Base-by-base conservation (phyloP, 495 filamentous ascomycete species). In the Pyrenula aspistea region DNA sequence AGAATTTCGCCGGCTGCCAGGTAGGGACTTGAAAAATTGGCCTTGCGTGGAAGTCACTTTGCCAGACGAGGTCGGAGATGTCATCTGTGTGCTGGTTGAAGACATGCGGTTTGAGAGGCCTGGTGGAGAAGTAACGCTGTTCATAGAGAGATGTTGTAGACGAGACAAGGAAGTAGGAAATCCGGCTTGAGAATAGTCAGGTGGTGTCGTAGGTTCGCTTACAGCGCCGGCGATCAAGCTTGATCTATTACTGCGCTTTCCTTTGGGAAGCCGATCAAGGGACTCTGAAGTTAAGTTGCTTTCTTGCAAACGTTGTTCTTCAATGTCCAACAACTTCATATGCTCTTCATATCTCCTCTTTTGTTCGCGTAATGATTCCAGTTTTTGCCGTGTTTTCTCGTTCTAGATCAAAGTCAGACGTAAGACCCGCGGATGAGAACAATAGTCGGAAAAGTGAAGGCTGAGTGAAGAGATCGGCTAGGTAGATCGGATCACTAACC, bases 161-260 rank as follows among this genome's bases (percentile, higher is more conserved):
- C 88, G 82, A 42, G 87, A 83, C 57, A 88, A 84, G 50, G 84
- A 77, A 61, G 82, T 79, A 53, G 89, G 80, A 62, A 93, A 84
- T 25, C 82, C 80, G 54, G 79, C 77, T 54, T 95, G 89, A 59
- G 82, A 85, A 66, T 90, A 89, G 67, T 97, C 93, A 20, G 93
- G 93, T n/a, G 93, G 93, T 19, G 94, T 98, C 12, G 93, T 95
- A 10, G 92, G 92, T 71, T 97, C 91, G 54, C 90, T 92, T 68
- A 89, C 84, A 56, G 89, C 85, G 36, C 88, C 88, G 58, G 79
- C 69, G n/a, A 66, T 61, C 25, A 77, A 64, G 49, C 74, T 76
- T 72, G 70, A 80, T 71, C 31, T 42, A 42, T 42, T 42, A 67
- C 79, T 68, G 61, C 82, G 72, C 59, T 96, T 72, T 55, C 90